phyloP scores from a whole-genome alignment of 1,284 basidiomycete genomes.

The Lentinula novae-zelandiae region DNA sequence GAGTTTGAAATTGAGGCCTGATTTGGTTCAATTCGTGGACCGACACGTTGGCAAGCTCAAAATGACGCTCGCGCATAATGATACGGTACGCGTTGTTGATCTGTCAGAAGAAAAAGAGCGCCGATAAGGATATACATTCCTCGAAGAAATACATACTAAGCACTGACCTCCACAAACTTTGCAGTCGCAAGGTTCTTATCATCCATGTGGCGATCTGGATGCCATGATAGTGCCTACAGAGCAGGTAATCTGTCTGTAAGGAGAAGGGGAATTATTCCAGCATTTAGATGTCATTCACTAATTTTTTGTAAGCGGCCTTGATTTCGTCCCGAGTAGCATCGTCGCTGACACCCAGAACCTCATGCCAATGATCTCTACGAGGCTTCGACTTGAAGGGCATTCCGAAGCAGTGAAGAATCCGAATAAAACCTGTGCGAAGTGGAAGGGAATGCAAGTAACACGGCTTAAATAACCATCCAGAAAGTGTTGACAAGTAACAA shows the following conservation, averaged over 20 bases:
- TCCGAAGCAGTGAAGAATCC: background rate
- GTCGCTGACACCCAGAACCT: slow-evolving; percentile 26
- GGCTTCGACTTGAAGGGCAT: slow-evolving; percentile 8
- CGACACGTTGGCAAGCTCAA: slow-evolving; percentile 9
- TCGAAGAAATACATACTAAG: background rate
- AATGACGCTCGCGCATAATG: slow-evolving; percentile 21
- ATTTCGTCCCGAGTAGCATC: slow-evolving; percentile 28
- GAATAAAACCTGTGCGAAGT: slow-evolving; percentile 6
- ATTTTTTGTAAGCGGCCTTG: slow-evolving; percentile 26
- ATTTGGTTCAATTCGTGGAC: background rate
- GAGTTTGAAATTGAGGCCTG: slow-evolving; percentile 1
- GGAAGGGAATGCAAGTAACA: background rate
- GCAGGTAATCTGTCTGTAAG: slow-evolving; percentile 1
- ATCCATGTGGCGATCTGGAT: slow-evolving; percentile 25
- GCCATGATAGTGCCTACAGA: slow-evolving; percentile 30
- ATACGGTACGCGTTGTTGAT: slow-evolving; percentile 27
- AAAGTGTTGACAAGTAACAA: background rate
- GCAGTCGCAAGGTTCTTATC: slow-evolving; percentile 22
- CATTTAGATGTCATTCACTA: slow-evolving; percentile 20
- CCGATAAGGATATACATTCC: background rate
- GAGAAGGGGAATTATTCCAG: slow-evolving; percentile 3
- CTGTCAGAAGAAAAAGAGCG: slow-evolving; percentile 14
- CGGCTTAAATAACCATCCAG: slow-evolving; percentile 3
- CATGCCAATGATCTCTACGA: slow-evolving; percentile 16
- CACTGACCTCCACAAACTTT: slow-evolving; percentile 23